A percentile compares a stretch with the other conserved stretches of the same genome.
These are phyloP conservation scores for Colletotrichum zoysiae DNA, from an alignment of 2,329 filamentous ascomycete genomes.

Conservation along the genomic window DNA sequence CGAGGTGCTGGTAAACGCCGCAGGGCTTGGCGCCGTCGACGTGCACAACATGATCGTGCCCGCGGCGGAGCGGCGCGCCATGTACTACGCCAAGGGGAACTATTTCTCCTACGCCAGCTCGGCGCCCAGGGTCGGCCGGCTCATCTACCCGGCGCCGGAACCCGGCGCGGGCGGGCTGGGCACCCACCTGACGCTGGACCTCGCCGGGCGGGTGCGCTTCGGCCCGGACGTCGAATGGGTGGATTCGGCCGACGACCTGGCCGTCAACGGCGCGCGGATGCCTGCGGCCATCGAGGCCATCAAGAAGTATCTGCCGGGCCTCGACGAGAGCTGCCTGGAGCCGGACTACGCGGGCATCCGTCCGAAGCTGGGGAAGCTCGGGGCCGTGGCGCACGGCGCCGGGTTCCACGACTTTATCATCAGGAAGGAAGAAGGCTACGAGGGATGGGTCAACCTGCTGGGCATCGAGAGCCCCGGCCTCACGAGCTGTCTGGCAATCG, in stretches of 20 bases:
- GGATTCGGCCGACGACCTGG: conserved; percentile 75
- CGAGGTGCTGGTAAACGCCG: conserved; percentile 85
- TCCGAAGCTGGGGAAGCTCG: conserved; percentile 78
- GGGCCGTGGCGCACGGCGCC: conserved; percentile 72
- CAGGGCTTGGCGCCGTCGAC: conserved; percentile 81
- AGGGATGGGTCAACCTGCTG: conserved; percentile 88
- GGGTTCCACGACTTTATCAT: conserved; percentile 90
- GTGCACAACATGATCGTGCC: conserved; percentile 88
- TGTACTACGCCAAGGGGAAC: conserved; percentile 92
- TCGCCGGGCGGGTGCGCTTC: conserved; percentile 87
- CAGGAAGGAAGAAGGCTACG: conserved; percentile 78
- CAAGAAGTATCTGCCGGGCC: conserved; percentile 78
- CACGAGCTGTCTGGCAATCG: conserved; percentile 89
- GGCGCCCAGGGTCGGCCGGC: conserved; percentile 72
- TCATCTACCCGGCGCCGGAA: conserved; percentile 89
- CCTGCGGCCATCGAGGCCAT: conserved; percentile 80
- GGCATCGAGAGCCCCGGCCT: conserved; percentile 95
- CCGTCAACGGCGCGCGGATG: conserved; percentile 73
- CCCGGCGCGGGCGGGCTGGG: conserved; percentile 88
- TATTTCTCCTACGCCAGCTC: conserved; percentile 88
- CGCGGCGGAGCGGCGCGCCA: conserved; percentile 63
- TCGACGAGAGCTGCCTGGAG: conserved; percentile 74
- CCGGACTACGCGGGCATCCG: conserved; percentile 93
- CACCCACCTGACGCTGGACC: conserved; percentile 92
- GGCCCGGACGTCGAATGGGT: conserved; percentile 98